Conservation (phyloP, 2,329 filamentous ascomycete genomes). For the Stylonectria norvegica region DNA sequence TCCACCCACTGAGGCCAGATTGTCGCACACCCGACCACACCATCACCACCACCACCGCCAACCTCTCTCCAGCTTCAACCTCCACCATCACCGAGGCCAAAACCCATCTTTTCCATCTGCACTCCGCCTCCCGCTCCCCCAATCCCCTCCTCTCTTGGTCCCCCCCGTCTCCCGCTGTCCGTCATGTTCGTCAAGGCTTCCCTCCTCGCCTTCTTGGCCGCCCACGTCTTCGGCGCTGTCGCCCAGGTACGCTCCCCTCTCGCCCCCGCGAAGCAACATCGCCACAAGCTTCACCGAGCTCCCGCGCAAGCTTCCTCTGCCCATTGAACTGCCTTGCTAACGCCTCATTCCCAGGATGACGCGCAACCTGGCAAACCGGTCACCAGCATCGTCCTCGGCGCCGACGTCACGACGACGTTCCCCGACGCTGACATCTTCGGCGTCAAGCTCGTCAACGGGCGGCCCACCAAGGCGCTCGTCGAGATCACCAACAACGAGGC, state of each 20-base stretch:
- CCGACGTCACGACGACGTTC: constrained; percentile 62
- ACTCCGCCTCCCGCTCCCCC: constrained; percentile 6
- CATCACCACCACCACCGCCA: constrained; percentile 15
- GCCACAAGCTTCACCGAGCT: background rate
- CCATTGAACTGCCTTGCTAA: background rate
- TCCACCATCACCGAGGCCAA: background rate
- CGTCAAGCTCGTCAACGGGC: constrained; percentile 92
- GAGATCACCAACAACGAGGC: constrained; percentile 82
- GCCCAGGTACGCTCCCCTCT: constrained; percentile 54
- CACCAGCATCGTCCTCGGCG: constrained; percentile 45
- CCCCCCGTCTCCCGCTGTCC: constrained; percentile 11
- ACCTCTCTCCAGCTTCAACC: constrained; percentile 12
- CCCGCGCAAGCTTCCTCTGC: constrained; percentile 1
- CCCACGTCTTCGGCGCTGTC: constrained; percentile 63
- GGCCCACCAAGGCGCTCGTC: constrained; percentile 76
- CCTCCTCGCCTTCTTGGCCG: constrained; percentile 66
- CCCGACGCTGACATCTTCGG: constrained; percentile 80
- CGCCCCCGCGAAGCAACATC: constrained; percentile 1
- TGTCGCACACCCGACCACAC: constrained; percentile 21
- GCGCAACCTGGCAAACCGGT: too few species aligned
- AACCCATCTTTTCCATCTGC: constrained; percentile 6
- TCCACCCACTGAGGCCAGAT: constrained; percentile 26
- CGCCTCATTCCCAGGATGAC: too few species aligned
- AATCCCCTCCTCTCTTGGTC: constrained; percentile 6
- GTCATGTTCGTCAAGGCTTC: constrained; percentile 73